Conservation (phyloP, 129 eudicot genomes). For the Arctium lappa region DNA sequence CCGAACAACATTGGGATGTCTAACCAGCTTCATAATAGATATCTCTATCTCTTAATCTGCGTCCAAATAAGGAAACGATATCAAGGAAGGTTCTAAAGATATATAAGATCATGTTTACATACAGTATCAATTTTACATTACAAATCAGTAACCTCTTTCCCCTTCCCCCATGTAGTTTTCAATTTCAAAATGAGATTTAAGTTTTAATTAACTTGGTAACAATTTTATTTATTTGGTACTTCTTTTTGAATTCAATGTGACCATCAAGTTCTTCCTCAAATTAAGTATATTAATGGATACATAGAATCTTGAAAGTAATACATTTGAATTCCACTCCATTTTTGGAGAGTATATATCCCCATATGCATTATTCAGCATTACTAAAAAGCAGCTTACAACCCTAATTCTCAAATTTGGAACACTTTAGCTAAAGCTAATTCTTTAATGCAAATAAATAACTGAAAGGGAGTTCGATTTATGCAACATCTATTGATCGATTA, state of each 20-base stretch:
- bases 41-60: conserved; percentile 93
- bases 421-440: neutral
- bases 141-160: conserved; percentile 3
- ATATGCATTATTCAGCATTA: conserved; percentile 1
- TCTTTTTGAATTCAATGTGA: neutral
- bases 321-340: neutral
- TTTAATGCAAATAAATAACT: neutral
- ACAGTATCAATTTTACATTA: neutral
- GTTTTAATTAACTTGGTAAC: neutral
- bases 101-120: neutral
- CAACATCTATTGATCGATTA: neutral
- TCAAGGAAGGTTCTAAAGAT: neutral
- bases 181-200: neutral
- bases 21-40: conserved; percentile 92
- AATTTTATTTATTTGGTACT: neutral
- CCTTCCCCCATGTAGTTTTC: neutral
- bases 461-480: neutral
- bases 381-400: conserved; percentile 22
- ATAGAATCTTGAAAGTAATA: neutral
- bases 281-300: neutral
- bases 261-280: neutral
- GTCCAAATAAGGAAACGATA: conserved; percentile 6
- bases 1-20: conserved; percentile 98
- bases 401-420: conserved; percentile 13
- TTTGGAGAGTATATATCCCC: neutral